These are phyloP conservation scores for Aethionema arabicum DNA, from an alignment of 345 rosid species.

Conservation along the genomic window DNA sequence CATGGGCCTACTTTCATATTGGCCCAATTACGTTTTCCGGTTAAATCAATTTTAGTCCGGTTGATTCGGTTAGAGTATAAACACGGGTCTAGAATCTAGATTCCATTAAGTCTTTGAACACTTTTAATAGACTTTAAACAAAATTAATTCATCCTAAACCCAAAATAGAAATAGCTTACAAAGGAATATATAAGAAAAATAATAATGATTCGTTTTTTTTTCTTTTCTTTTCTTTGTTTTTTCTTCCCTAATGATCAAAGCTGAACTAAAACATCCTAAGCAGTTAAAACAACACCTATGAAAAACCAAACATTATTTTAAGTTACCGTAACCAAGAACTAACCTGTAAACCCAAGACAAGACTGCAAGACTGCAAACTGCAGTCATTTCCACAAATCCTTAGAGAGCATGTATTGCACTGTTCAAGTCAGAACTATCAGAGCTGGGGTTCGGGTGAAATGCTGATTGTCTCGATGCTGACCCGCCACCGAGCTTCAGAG, in stretches of 20 bases:
- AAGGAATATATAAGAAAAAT: slow-evolving; percentile 20
- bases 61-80: slow-evolving; percentile 6
- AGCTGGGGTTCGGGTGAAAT: slow-evolving; percentile 77
- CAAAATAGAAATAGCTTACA: slow-evolving; percentile 14
- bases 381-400: slow-evolving; percentile 7
- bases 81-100: slow-evolving; percentile 17
- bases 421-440: slow-evolving; percentile 53
- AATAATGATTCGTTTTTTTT: slow-evolving; percentile 17
- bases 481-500: slow-evolving; percentile 65
- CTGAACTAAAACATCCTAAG: slow-evolving; percentile 34
- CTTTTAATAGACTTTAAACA: slow-evolving; percentile 17
- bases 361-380: slow-evolving; percentile 9
- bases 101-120: slow-evolving; percentile 14
- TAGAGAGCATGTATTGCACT: slow-evolving; percentile 64
- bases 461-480: slow-evolving; percentile 81
- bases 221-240: not conserved
- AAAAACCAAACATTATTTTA: slow-evolving; percentile 28
- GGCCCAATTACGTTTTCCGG: not conserved
- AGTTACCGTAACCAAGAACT: slow-evolving; percentile 34
- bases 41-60: not conserved
- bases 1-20: not conserved
- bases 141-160: slow-evolving; percentile 30
- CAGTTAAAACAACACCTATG: slow-evolving; percentile 28
- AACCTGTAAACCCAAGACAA: slow-evolving; percentile 26
- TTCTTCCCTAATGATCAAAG: slow-evolving; percentile 29